Evolutionary conservation across 2,329 filamentous ascomycete genomes (phyloP).

Genomic region (Cladosporium sp.): DNA sequence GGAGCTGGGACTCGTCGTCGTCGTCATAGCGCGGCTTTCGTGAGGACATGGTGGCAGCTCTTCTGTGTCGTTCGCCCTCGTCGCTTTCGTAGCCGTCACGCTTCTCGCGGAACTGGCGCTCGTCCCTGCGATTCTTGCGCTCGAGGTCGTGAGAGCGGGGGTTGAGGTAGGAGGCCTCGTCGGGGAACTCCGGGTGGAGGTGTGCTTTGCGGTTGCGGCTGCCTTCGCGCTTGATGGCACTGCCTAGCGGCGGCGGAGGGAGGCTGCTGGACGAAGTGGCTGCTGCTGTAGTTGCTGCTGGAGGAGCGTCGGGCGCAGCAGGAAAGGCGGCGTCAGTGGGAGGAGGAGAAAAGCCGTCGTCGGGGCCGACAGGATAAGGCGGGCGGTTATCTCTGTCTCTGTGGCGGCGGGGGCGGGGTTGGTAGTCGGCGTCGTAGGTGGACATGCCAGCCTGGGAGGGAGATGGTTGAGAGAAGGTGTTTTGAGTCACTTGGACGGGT

Average conservation of each 20-base stretch:
- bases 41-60: constrained; percentile 15
- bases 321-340: constrained; percentile 9
- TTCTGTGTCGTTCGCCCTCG: constrained; percentile 36
- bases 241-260: constrained; percentile 36
- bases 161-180: constrained; percentile 37
- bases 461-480: not conserved
- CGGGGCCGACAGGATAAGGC: constrained; percentile 15
- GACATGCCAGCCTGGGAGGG: constrained; percentile 35
- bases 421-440: constrained; percentile 19
- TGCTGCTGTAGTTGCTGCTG: not conserved
- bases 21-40: constrained; percentile 21
- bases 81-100: constrained; percentile 40
- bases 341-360: constrained; percentile 10
- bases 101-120: constrained; percentile 36
- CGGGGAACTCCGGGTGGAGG: constrained; percentile 35
- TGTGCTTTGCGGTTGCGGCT: constrained; percentile 33
- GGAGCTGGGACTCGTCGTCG: constrained; percentile 20
- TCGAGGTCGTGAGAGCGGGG: constrained; percentile 36
- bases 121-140: constrained; percentile 32
- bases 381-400: constrained; percentile 13
- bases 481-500: constrained; percentile 1
- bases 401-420: constrained; percentile 16
- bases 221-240: constrained; percentile 36
- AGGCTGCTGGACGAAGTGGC: constrained; percentile 21
- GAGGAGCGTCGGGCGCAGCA: constrained; percentile 10